Base-by-base conservation (phyloP, 192 early-diverging fungal genomes). In the Dissophora globulifera region DNA sequence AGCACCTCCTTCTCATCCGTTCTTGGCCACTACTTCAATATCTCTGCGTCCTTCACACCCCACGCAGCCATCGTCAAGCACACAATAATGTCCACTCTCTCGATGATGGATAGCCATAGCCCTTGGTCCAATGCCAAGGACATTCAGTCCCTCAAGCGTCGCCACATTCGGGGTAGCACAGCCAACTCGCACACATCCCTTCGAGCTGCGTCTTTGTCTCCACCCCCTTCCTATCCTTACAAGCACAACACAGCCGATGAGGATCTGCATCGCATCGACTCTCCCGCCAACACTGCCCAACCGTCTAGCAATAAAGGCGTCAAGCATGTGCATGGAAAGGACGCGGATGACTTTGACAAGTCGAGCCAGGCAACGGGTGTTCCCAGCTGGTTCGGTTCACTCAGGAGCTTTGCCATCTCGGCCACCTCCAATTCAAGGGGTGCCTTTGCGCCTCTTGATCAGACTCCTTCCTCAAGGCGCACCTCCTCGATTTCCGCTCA, bases 321-420 rank as follows among this genome's bases (percentile, higher is more conserved):
- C 46, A 9, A 48, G 20, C 27, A 10, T 3, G 29, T 17, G 30
- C 17, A 2, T 9, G n/a, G 31, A 6, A 23, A 19, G 29, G 19
- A 23, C 26, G 11, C 19, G 3, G 29, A 59, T 19, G 59, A 62
- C 25, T 17, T 50, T 12, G 47, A 62, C 2, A 50, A 40, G 32
- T 27, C 59, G 8, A 26, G 7, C 16, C 47, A 50, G 11, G 8
- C 32, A 10, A 26, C 43, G 8, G 29, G 1, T 38, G 62, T 66
- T 62, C 70, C 70, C 0, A 60, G 55, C 16, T 75, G 70, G 70
- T 75, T 75, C 23, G 70, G 70, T 3, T 75, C 70, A 2, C 62
- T 75, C 1, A 57, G 62, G 30, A 66, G 62, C n/a, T 75, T 65
- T 59, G 62, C 62, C 27, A 51, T 65, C 50, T 75, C 62, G 17